Percentiles rank a stretch among this genome's conserved stretches.
Conservation (phyloP, 2,329 filamentous ascomycete genomes). For the Aspergillus novofumigatus region DNA sequence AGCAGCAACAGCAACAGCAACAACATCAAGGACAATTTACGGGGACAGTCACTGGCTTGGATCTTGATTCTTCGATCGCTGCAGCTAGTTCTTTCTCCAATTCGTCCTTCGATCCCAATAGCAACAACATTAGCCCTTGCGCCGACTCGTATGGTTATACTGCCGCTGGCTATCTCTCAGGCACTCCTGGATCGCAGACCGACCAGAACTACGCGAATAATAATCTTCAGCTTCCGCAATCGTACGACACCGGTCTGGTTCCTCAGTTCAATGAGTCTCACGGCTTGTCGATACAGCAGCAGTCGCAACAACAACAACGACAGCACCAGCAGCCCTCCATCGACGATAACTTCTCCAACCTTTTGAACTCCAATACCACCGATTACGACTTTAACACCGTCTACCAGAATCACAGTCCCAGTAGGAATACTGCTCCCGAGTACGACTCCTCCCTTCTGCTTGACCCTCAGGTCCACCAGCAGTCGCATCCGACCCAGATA, state of each 20-base stretch:
- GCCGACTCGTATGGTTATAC: conserved; percentile 35
- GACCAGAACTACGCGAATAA: conserved; percentile 34
- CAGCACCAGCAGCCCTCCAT: conserved; percentile 1
- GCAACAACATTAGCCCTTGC: conserved; percentile 22
- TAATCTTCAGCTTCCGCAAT: conserved; percentile 31
- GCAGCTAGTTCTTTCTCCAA: conserved; percentile 28
- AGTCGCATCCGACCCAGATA: conserved; percentile 35
- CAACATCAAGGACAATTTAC: conserved; percentile 25
- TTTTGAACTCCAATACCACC: conserved; percentile 35
- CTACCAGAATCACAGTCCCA: conserved; percentile 32
- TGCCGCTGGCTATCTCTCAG: conserved; percentile 32
- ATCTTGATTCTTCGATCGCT: conserved; percentile 35
- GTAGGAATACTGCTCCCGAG: conserved; percentile 27
- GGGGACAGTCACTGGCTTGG: conserved; percentile 28
- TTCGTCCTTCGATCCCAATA: conserved; percentile 29
- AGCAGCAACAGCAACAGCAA: not conserved
- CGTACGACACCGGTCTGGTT: conserved; percentile 35
- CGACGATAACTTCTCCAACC: conserved; percentile 36
- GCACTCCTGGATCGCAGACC: conserved; percentile 26
- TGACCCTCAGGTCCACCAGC: conserved; percentile 38
- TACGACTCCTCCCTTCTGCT: conserved; percentile 38
- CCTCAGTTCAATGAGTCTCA: conserved; percentile 33
- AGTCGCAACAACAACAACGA: conserved; percentile 3
- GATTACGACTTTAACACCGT: conserved; percentile 37
- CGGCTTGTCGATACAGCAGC: conserved; percentile 22